Evolutionary conservation across 768 basidiomycete species (phyloP).

Genomic region (Termitomyces sp.): DNA sequence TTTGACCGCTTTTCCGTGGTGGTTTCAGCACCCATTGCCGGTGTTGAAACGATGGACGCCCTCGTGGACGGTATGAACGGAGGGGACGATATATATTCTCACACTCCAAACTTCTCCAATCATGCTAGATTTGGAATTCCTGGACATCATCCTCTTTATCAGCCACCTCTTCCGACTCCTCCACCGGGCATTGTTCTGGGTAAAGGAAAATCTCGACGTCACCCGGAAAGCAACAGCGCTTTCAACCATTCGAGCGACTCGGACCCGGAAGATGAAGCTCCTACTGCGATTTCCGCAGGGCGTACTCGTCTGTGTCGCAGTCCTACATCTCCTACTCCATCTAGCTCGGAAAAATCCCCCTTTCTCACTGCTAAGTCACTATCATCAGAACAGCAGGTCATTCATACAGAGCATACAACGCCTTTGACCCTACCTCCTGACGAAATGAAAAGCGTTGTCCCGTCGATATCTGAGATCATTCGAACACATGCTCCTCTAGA

Average conservation of each 20-base stretch:
- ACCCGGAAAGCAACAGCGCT: slow-evolving; percentile 20
- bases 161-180: slow-evolving; percentile 78
- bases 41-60: slow-evolving; percentile 85
- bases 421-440: slow-evolving; percentile 15
- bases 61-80: slow-evolving; percentile 89
- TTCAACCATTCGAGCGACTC: slow-evolving; percentile 38
- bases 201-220: slow-evolving; percentile 30
- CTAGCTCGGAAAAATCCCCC: slow-evolving; percentile 16
- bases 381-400: slow-evolving; percentile 3
- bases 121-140: slow-evolving; percentile 52
- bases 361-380: slow-evolving; percentile 12
- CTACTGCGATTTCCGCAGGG: slow-evolving; percentile 18
- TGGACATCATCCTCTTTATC: slow-evolving; percentile 69
- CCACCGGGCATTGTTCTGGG: slow-evolving; percentile 77
- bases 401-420: slow-evolving; percentile 6
- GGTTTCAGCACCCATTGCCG: slow-evolving; percentile 71
- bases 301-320: slow-evolving; percentile 28
- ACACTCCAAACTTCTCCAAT: slow-evolving; percentile 33
- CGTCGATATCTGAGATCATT: slow-evolving; percentile 88
- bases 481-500: slow-evolving; percentile 67
- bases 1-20: slow-evolving; percentile 54
- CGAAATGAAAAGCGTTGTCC: slow-evolving; percentile 47
- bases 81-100: slow-evolving; percentile 46
- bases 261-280: slow-evolving; percentile 39
- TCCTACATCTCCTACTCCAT: slow-evolving; percentile 25